phyloP scores from a whole-genome alignment of 306 rosid genomes.

The Morella rubra region DNA sequence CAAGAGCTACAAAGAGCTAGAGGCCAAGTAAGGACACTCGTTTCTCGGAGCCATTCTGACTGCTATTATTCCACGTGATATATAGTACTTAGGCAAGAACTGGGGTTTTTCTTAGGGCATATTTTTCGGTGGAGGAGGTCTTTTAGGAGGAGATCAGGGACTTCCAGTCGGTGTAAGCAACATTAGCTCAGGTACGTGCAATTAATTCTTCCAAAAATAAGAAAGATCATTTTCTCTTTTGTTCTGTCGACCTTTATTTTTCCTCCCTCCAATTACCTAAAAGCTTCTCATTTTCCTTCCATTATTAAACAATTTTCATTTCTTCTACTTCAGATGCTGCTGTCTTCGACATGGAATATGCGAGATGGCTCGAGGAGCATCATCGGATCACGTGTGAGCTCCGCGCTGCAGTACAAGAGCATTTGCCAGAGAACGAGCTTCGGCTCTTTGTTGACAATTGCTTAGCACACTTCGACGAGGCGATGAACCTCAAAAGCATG shows the following conservation, averaged over 20 bases:
- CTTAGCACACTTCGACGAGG: slow-evolving; percentile 71
- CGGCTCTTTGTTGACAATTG: slow-evolving; percentile 68
- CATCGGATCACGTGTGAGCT: slow-evolving; percentile 76
- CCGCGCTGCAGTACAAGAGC: slow-evolving; percentile 86
- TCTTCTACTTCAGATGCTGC: slow-evolving; percentile 52
- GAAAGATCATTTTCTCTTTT: background rate
- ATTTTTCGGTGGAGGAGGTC: slow-evolving; percentile 61
- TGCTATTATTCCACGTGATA: slow-evolving; percentile 9
- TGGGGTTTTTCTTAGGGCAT: slow-evolving; percentile 52
- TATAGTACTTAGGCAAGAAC: background rate
- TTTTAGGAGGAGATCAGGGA: slow-evolving; percentile 78
- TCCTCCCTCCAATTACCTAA: no score
- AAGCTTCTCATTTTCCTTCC: background rate
- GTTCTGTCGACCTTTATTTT: background rate
- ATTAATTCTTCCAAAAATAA: background rate
- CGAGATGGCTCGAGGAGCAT: slow-evolving; percentile 85
- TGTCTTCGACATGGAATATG: slow-evolving; percentile 78
- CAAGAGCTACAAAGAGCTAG: slow-evolving; percentile 88
- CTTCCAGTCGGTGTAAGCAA: slow-evolving; percentile 53
- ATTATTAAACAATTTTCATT: background rate
- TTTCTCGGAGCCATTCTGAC: background rate
- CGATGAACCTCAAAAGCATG: slow-evolving; percentile 64
- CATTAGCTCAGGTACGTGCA: slow-evolving; percentile 61
- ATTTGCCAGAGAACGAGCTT: slow-evolving; percentile 72
- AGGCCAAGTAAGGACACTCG: slow-evolving; percentile 56